These are phyloP conservation scores for Psilocybe cyanescens DNA, from an alignment of 768 basidiomycete genomes.

Conservation along the genomic window DNA sequence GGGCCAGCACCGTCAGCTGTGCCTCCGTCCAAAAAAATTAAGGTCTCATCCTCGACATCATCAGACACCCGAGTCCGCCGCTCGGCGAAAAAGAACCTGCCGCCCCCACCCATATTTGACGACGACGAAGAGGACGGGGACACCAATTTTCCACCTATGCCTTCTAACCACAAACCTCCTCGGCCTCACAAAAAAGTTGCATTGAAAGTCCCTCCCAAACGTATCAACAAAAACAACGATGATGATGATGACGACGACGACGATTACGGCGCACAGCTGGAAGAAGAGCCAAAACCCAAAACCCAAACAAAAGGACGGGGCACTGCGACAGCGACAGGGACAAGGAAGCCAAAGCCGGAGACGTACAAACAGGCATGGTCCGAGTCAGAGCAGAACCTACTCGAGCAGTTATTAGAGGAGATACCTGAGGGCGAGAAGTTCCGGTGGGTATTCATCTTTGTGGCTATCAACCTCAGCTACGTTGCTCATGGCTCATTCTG, in stretches of 20 bases:
- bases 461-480: background rate
- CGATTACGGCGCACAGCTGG: background rate
- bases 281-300: conserved; percentile 3
- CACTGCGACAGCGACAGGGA: conserved; percentile 26
- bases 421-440: conserved; percentile 80
- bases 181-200: conserved; percentile 15
- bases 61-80: conserved; percentile 7
- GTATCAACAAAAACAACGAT: conserved; percentile 39
- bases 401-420: conserved; percentile 74
- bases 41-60: background rate
- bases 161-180: background rate
- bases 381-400: conserved; percentile 72
- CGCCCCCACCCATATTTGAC: conserved; percentile 1
- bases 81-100: conserved; percentile 3
- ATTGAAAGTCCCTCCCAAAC: background rate
- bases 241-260: conserved; percentile 18
- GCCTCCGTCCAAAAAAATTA: background rate
- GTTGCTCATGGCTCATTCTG: background rate
- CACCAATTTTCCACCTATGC: background rate
- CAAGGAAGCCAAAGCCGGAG: conserved; percentile 56
- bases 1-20: background rate
- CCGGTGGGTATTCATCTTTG: conserved; percentile 45
- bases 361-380: conserved; percentile 89
- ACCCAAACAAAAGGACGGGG: background rate
- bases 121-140: background rate